Percentiles rank a stretch among this genome's conserved stretches.
Evolutionary conservation across 352 stramenopile genomes (phyloP).

Genomic region (Phytophthora ohioensis): DNA sequence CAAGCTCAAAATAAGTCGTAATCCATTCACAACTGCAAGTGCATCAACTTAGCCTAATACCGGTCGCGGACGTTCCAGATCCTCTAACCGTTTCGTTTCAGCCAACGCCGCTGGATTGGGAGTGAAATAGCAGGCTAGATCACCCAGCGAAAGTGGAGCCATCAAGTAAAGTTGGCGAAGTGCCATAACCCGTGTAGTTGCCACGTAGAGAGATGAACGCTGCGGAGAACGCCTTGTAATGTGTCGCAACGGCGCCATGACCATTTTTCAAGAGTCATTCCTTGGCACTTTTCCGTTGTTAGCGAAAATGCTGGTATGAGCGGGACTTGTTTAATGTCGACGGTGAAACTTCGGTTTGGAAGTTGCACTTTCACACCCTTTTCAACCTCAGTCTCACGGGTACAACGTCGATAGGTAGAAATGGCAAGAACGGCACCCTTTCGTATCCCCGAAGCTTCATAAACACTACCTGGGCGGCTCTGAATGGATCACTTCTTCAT

Average conservation of each 20-base stretch:
- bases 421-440: background rate
- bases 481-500: background rate
- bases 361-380: background rate
- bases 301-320: background rate
- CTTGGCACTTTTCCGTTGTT: background rate
- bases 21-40: background rate
- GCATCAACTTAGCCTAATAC: too few relatives aligned
- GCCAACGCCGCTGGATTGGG: too few relatives aligned
- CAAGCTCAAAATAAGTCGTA: too few relatives aligned
- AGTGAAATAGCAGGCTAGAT: too few relatives aligned
- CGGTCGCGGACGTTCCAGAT: too few relatives aligned
- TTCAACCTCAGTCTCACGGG: background rate
- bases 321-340: background rate
- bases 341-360: background rate
- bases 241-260: too few relatives aligned
- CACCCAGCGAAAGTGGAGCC: too few relatives aligned
- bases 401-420: background rate
- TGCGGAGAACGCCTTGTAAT: too few relatives aligned
- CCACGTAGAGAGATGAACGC: too few relatives aligned
- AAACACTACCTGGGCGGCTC: background rate
- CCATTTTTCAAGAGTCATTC: background rate
- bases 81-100: too few relatives aligned
- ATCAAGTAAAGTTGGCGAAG: background rate
- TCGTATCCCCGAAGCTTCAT: background rate
- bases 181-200: background rate